Conservation (phyloP, 192 early-diverging fungal genomes). For the Backusella tarrabulga region DNA sequence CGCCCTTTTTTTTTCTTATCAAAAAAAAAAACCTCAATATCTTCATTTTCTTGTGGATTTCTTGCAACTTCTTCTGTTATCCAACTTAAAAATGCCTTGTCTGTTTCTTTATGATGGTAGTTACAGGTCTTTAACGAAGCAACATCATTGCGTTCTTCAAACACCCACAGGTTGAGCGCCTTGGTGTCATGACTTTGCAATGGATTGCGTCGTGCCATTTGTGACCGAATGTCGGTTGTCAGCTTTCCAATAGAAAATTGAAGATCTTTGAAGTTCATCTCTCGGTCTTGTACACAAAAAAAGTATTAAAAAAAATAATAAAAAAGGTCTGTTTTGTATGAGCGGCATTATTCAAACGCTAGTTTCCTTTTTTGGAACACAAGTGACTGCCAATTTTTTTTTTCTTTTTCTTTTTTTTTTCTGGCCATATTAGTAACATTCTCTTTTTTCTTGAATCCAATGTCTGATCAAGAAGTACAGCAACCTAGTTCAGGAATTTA, state of each 20-base stretch:
- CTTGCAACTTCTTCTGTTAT: constrained; percentile 22
- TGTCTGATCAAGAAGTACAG: constrained; percentile 19
- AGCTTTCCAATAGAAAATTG: constrained; percentile 28
- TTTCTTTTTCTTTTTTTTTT: neutral
- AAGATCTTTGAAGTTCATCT: constrained; percentile 37
- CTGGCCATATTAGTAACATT: neutral
- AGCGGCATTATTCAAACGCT: neutral
- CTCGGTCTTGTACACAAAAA: neutral
- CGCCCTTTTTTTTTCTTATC: neutral
- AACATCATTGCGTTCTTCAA: constrained; percentile 30
- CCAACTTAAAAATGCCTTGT: constrained; percentile 30
- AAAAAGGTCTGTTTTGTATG: neutral
- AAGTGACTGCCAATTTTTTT: neutral
- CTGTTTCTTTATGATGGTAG: constrained; percentile 32
- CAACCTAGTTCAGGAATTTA: constrained; percentile 56
- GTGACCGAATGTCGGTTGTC: constrained; percentile 24
- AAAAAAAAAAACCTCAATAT: neutral
- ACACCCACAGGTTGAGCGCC: constrained; percentile 30
- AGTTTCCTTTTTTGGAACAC: no score
- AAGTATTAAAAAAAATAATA: neutral
- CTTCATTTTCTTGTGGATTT: neutral
- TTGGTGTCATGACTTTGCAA: constrained; percentile 30
- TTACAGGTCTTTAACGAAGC: constrained; percentile 17
- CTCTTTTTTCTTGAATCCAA: neutral
- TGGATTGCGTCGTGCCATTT: constrained; percentile 31